Evolutionary conservation across 495 filamentous ascomycete species (phyloP).

Genomic region (Rostrohypoxylon terebratum): DNA sequence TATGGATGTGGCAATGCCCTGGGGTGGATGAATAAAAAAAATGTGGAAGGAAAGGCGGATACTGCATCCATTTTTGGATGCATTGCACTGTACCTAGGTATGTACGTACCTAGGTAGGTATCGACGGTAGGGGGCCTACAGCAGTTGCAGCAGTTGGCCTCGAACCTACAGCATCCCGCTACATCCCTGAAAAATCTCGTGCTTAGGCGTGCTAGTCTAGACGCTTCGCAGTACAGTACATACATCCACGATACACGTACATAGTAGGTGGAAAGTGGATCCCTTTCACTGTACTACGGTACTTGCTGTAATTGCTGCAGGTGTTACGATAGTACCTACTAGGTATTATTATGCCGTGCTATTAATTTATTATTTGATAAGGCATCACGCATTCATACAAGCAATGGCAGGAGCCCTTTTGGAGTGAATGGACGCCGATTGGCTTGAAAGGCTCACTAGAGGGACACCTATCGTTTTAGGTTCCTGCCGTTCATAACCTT

Average conservation of each 20-base stretch:
- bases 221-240: constrained; percentile 1
- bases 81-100: constrained; percentile 1
- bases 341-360: constrained; percentile 9
- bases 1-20: constrained; percentile 45
- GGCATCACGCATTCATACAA: constrained; percentile 31
- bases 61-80: constrained; percentile 20
- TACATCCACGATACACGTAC: constrained; percentile 1
- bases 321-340: too few species aligned
- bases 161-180: too few species aligned
- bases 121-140: too few species aligned
- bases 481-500: constrained; percentile 14
- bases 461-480: constrained; percentile 32
- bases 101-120: too few species aligned
- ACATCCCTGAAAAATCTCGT: constrained; percentile 5
- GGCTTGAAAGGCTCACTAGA: constrained; percentile 13
- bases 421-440: constrained; percentile 13
- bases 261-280: constrained; percentile 10
- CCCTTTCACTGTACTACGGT: not conserved
- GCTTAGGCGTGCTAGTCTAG: not conserved
- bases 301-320: constrained; percentile 12
- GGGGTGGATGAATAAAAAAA: constrained; percentile 14
- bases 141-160: not conserved
- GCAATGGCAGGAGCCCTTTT: constrained; percentile 14
- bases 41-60: constrained; percentile 30
- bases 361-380: constrained; percentile 44